phyloP scores from a whole-genome alignment of 73 alveolate genomes.

The Paramecium pentaurelia region DNA sequence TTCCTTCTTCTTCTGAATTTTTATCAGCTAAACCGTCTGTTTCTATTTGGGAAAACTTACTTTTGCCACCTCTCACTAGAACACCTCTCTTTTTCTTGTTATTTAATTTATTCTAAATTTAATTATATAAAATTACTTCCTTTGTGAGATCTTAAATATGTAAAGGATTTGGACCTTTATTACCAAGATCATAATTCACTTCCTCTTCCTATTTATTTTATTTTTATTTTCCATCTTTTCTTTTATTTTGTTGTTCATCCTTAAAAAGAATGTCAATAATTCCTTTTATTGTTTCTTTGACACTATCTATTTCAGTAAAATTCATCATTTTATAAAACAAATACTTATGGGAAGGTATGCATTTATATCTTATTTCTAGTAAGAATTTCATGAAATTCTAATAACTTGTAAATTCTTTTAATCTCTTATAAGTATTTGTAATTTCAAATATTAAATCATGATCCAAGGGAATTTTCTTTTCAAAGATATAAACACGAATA shows the following conservation, averaged over 20 bases:
- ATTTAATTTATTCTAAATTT: neutral
- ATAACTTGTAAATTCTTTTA: constrained; percentile 24
- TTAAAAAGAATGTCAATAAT: neutral
- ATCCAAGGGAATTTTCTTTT: neutral
- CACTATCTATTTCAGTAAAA: neutral
- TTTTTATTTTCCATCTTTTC: neutral
- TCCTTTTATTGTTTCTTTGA: neutral
- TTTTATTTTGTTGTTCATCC: neutral
- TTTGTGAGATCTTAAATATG: neutral
- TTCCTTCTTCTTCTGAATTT: neutral
- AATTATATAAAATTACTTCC: neutral
- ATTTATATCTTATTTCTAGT: neutral
- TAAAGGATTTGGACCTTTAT: neutral
- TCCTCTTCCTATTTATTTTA: neutral
- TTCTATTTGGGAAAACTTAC: neutral
- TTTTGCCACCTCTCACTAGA: neutral
- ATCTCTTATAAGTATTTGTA: neutral
- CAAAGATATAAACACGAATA: neutral
- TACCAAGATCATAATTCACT: neutral
- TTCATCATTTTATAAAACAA: constrained; percentile 7
- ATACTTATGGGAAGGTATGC: neutral
- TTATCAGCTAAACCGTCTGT: neutral
- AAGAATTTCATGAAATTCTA: neutral
- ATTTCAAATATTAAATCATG: neutral
- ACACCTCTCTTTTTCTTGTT: neutral